Evolutionary conservation across 305 asterid species (phyloP).

Genomic region (Fraxinus platypoda): DNA sequence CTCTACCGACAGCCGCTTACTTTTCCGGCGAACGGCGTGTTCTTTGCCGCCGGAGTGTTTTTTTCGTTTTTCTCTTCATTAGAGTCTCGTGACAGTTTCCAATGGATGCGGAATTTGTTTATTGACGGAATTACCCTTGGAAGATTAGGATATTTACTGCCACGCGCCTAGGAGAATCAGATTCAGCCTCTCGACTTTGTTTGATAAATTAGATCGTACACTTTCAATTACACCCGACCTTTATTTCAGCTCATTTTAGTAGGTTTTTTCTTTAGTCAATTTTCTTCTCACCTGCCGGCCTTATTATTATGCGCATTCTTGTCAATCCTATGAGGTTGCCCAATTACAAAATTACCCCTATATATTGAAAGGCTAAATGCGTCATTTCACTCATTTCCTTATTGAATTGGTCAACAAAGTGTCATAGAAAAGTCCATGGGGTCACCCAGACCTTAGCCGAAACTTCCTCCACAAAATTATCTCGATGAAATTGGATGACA

Average conservation of each 20-base stretch:
- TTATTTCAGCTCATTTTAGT: not conserved
- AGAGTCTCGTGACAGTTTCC: conserved; percentile 32
- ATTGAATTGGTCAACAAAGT: conserved; percentile 20
- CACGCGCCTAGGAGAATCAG: conserved; percentile 35
- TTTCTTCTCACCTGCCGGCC: conserved; percentile 31
- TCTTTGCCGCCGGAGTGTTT: not conserved
- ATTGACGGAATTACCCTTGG: conserved; percentile 43
- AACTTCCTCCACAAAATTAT: not conserved
- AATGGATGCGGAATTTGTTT: conserved; percentile 4
- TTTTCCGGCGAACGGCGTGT: conserved; percentile 22
- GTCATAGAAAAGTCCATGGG: conserved; percentile 1
- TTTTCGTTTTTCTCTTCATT: conserved; percentile 10
- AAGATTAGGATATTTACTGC: conserved; percentile 31
- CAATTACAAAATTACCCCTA: not conserved
- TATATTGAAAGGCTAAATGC: not conserved
- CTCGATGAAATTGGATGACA: not conserved
- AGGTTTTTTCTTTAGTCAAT: not conserved
- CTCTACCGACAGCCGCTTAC: not conserved
- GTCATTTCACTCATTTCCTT: not conserved
- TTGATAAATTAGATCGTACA: not conserved
- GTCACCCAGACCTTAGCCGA: not conserved
- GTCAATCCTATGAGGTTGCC: conserved; percentile 15
- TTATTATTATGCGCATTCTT: conserved; percentile 34
- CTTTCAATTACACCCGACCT: not conserved
- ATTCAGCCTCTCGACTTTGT: conserved; percentile 25